Conservation (phyloP, 2,329 filamentous ascomycete genomes). For the Trichoderma sp. region DNA sequence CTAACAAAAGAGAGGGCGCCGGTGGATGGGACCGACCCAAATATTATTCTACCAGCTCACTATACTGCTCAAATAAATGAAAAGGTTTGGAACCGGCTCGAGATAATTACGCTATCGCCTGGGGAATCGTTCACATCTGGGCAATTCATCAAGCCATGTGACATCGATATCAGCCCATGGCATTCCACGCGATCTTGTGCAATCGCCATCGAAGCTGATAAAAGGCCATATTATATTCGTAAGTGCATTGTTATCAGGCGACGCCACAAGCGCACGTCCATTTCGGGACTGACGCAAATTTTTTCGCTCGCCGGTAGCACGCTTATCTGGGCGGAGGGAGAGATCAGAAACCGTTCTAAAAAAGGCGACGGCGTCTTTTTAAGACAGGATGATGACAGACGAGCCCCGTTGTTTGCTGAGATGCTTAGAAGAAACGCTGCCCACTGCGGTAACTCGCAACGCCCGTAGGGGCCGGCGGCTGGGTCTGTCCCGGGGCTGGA, state of each 20-base stretch:
- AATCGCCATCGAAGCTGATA: neutral
- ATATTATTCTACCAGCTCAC: neutral
- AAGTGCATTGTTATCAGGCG: slow-evolving; percentile 14
- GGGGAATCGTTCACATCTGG: neutral
- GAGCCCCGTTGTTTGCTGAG: neutral
- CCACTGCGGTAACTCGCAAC: slow-evolving; percentile 10
- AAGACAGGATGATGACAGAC: slow-evolving; percentile 8
- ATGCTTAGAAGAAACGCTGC: neutral
- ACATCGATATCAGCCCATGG: slow-evolving; percentile 16
- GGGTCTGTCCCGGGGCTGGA: neutral
- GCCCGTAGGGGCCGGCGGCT: neutral
- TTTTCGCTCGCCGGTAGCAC: neutral
- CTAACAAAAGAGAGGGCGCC: neutral
- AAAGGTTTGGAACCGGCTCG: neutral
- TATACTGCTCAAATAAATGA: neutral
- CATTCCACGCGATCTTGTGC: neutral
- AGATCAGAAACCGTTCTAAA: slow-evolving; percentile 6
- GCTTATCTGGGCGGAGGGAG: slow-evolving; percentile 16
- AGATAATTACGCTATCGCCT: neutral
- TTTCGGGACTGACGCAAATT: slow-evolving; percentile 4
- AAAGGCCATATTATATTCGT: neutral
- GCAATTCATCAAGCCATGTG: slow-evolving; percentile 1
- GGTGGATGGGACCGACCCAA: neutral
- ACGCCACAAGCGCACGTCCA: slow-evolving; percentile 9
- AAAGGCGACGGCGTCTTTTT: slow-evolving; percentile 10